phyloP scores from a whole-genome alignment of 371 early-diverging fungal species.

The Zopfochytrium polystomum region DNA sequence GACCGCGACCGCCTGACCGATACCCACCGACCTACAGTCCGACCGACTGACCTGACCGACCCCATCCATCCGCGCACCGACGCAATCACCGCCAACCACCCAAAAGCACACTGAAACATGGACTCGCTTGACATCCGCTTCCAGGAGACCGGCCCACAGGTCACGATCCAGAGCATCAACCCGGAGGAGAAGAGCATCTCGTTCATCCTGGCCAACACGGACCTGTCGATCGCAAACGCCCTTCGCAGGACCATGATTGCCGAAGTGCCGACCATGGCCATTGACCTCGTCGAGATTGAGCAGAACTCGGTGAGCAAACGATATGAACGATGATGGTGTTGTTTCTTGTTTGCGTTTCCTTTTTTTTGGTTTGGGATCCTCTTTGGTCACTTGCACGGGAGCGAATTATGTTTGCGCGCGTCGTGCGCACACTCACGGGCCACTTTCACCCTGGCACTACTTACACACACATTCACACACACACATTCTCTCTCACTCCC shows the following conservation, averaged over 20 bases:
- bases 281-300: constrained; percentile 96
- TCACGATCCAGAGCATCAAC: constrained; percentile 16
- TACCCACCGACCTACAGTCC: no score
- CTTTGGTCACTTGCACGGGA: neutral
- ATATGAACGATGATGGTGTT: neutral
- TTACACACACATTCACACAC: neutral
- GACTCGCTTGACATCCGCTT: neutral
- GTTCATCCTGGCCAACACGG: constrained; percentile 58
- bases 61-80: no score
- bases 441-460: neutral
- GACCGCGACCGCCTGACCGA: no score
- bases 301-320: constrained; percentile 70
- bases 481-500: no score
- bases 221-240: constrained; percentile 81
- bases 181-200: constrained; percentile 15
- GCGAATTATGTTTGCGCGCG: no score
- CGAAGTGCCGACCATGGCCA: constrained; percentile 99
- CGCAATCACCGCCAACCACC: no score
- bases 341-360: neutral
- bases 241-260: constrained; percentile 94
- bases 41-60: no score
- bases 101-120: constrained; percentile 1
- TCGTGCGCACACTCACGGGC: neutral
- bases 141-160: constrained; percentile 19
- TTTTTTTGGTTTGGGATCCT: neutral